Evolutionary conservation across 2,329 filamentous ascomycete genomes (phyloP).

Genomic region (Chaetomiaceae sp.): DNA sequence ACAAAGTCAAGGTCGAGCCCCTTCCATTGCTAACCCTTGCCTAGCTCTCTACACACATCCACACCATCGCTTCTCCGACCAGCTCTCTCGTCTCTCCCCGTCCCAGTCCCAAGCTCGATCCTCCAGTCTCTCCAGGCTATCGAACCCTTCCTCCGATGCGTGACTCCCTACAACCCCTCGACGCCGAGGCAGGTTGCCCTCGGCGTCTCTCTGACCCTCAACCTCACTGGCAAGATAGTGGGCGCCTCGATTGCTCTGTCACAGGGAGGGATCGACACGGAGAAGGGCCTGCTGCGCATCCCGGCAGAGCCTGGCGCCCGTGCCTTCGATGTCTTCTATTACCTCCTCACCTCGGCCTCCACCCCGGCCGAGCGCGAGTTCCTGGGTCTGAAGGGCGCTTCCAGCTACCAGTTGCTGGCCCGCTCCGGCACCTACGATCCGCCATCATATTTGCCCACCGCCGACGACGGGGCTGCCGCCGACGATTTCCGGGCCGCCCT

Average conservation of each 20-base stretch:
- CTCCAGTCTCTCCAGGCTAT: constrained; percentile 77
- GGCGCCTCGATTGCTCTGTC: constrained; percentile 74
- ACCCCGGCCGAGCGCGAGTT: constrained; percentile 87
- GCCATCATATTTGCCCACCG: constrained; percentile 83
- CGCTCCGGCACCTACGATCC: constrained; percentile 81
- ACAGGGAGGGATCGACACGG: constrained; percentile 81
- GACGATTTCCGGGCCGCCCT: constrained; percentile 87
- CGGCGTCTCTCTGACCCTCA: constrained; percentile 75
- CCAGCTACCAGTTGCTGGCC: constrained; percentile 72
- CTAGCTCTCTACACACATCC: constrained; percentile 83
- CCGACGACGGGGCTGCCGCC: constrained; percentile 85
- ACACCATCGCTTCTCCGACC: constrained; percentile 79
- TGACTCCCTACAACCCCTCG: constrained; percentile 86
- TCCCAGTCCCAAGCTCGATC: constrained; percentile 69
- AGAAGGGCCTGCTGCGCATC: constrained; percentile 73
- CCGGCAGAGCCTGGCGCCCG: constrained; percentile 76
- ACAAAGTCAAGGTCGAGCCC: background rate
- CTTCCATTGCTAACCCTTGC: constrained; percentile 19
- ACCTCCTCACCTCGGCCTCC: constrained; percentile 86
- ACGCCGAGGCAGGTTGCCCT: constrained; percentile 75
- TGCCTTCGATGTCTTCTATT: constrained; percentile 98
- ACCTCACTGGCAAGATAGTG: constrained; percentile 72
- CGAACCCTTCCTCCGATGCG: constrained; percentile 79
- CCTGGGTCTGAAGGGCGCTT: constrained; percentile 71
- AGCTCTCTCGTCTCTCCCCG: constrained; percentile 75